Conservation (phyloP, 805 yeast genomes). For the Pichia kluyveri region DNA sequence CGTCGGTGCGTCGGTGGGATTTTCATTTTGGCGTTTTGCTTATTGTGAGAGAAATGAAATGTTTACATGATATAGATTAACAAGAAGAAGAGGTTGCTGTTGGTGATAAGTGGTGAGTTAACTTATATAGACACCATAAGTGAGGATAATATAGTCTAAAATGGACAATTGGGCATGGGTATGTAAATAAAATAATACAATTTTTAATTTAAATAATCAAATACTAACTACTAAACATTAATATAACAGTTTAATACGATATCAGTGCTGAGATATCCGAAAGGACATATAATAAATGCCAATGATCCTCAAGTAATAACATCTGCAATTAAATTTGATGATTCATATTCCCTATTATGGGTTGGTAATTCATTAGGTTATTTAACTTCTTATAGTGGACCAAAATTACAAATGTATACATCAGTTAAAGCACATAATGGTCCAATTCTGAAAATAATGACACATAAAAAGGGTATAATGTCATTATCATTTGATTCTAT, state of each 20-base stretch:
- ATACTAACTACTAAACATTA: background rate
- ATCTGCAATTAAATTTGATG: slow-evolving; percentile 49
- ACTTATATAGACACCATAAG: too few species aligned
- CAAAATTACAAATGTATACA: slow-evolving; percentile 45
- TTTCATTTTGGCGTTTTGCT: background rate
- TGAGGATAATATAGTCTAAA: background rate
- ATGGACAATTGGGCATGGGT: slow-evolving; percentile 10
- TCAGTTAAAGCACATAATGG: slow-evolving; percentile 44
- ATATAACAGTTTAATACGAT: slow-evolving; percentile 2
- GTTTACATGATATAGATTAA: too few species aligned
- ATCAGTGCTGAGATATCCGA: slow-evolving; percentile 14
- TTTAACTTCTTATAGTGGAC: slow-evolving; percentile 34
- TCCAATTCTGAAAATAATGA: slow-evolving; percentile 43
- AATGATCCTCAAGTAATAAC: slow-evolving; percentile 14
- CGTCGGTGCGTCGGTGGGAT: background rate
- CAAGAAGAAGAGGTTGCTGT: too few species aligned
- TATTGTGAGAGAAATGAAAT: too few species aligned
- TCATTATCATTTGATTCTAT: slow-evolving; percentile 45
- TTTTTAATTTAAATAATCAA: background rate
- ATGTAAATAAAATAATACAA: background rate
- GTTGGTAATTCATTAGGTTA: slow-evolving; percentile 62
- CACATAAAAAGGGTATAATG: slow-evolving; percentile 49
- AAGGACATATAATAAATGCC: slow-evolving; percentile 12
- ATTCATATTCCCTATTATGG: slow-evolving; percentile 74
- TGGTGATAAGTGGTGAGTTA: too few species aligned